Percentiles rank a stretch among this genome's conserved stretches.
Evolutionary conservation across 2,329 filamentous ascomycete genomes (phyloP).

Genomic region (Cucurbitaria berberidis): DNA sequence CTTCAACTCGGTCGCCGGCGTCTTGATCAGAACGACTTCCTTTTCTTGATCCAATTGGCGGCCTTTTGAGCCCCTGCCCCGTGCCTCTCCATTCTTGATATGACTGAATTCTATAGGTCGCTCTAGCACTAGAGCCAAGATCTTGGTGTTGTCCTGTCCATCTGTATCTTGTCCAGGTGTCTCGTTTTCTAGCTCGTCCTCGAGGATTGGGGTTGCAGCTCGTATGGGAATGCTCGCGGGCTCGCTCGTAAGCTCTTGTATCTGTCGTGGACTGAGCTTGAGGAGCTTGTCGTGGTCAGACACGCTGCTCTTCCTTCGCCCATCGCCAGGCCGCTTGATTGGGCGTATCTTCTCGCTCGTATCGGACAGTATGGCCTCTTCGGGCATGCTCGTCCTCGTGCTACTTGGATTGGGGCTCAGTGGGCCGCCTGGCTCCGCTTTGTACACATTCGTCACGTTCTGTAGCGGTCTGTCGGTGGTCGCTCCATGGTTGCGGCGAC

Average conservation of each 20-base stretch:
- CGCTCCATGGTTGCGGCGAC: conserved; percentile 14
- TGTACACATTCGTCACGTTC: conserved; percentile 13
- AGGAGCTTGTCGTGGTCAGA: conserved; percentile 51
- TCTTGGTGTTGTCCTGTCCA: conserved; percentile 19
- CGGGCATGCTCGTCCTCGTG: conserved; percentile 29
- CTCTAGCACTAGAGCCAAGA: conserved; percentile 31
- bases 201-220: conserved; percentile 47
- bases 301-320: conserved; percentile 43
- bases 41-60: conserved; percentile 28
- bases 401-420: conserved; percentile 23
- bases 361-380: conserved; percentile 43
- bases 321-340: conserved; percentile 46
- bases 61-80: conserved; percentile 5
- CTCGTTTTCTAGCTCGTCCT: conserved; percentile 39
- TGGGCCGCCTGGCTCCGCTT: conserved; percentile 13
- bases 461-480: conserved; percentile 13
- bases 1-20: conserved; percentile 29
- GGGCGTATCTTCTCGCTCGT: conserved; percentile 39
- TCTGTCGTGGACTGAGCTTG: conserved; percentile 61
- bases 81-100: conserved; percentile 1
- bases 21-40: conserved; percentile 41
- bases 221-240: conserved; percentile 61
- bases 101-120: conserved; percentile 21
- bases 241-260: conserved; percentile 61
- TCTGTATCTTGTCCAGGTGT: conserved; percentile 23